A percentile compares a stretch with the other conserved stretches of the same genome.
Evolutionary conservation across 2,329 filamentous ascomycete species (phyloP).

Genomic region (Aspergillus uvarum): DNA sequence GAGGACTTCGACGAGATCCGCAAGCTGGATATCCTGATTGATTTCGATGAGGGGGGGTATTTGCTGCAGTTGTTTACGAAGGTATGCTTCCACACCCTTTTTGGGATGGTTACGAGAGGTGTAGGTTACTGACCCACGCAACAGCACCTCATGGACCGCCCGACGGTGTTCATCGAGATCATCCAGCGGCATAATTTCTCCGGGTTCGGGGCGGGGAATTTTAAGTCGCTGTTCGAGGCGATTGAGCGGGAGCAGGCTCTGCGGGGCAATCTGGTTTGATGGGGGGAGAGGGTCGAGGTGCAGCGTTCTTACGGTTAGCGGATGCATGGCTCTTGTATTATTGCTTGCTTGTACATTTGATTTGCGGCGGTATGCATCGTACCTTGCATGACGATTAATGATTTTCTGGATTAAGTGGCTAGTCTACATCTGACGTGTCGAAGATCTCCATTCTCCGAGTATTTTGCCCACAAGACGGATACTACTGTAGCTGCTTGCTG

Average conservation of each 20-base stretch:
- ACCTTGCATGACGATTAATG: too few species aligned
- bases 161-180: constrained; percentile 94
- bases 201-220: constrained; percentile 92
- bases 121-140: neutral
- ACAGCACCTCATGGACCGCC: constrained; percentile 82
- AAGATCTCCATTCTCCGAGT: too few species aligned
- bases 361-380: too few species aligned
- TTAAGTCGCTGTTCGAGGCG: constrained; percentile 91
- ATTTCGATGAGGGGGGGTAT: constrained; percentile 92
- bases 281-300: neutral
- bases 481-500: too few species aligned
- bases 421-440: too few species aligned
- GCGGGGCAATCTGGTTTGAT: constrained; percentile 68
- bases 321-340: neutral
- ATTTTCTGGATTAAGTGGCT: too few species aligned
- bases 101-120: neutral
- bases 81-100: constrained; percentile 28
- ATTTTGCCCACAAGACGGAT: too few species aligned
- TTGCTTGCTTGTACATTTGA: too few species aligned
- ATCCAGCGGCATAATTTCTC: constrained; percentile 89
- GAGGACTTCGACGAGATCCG: constrained; percentile 80
- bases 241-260: constrained; percentile 90
- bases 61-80: constrained; percentile 74
- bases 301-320: neutral
- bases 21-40: constrained; percentile 82